Base-by-base conservation (phyloP, 2,329 filamentous ascomycete species). In the Apiospora phragmitis region DNA sequence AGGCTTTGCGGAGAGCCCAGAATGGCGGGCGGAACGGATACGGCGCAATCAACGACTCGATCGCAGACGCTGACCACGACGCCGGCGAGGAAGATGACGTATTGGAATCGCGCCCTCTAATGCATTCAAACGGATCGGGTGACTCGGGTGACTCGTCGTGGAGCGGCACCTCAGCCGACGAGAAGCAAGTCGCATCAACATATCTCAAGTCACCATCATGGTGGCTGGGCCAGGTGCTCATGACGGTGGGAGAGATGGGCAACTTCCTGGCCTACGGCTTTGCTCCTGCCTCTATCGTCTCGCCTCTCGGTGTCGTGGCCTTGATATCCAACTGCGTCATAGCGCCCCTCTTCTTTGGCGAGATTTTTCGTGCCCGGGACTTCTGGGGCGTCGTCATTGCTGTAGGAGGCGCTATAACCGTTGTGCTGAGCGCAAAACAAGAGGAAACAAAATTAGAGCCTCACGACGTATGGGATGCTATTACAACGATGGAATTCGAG, bases 241-340 rank as follows among this genome's bases (percentile, higher is more conserved):
- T 99, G 89, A 94, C 92, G 0, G 84, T 97, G 32, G 96, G 96
- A 70, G 96, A 99, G 83, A 92, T 93, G 79, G 96, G 96, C 68
- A 99, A 99, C 80, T 99, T 99, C 79, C 84, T 99, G 73, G 96
- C 96, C 0, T 99, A 99, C 78, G 96, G 96, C 32, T 99, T 99
- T 80, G 96, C 96, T 41, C 96, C 96, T 4, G 96, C 96, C 9
- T 98, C 96, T 18, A 98, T 99, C 76, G 96, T 99, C 55, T 98
- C 95, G 43, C 96, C 96, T 0, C 86, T 99, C 7, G 96, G 96
- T 12, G 96, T 99, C n/a, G 96, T 99, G 16, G 96, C 96, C 2
- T 85, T 99, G 73, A 91, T 99, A 65, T 97, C 95, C 62, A 99
- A 99, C 82, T 99, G 96, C 81, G 89, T 99, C 72, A 97, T 99